A percentile compares a stretch with the other conserved stretches of the same genome.
Conservation (phyloP, 2,329 filamentous ascomycete genomes). For the Trichoderma simmonsii region DNA sequence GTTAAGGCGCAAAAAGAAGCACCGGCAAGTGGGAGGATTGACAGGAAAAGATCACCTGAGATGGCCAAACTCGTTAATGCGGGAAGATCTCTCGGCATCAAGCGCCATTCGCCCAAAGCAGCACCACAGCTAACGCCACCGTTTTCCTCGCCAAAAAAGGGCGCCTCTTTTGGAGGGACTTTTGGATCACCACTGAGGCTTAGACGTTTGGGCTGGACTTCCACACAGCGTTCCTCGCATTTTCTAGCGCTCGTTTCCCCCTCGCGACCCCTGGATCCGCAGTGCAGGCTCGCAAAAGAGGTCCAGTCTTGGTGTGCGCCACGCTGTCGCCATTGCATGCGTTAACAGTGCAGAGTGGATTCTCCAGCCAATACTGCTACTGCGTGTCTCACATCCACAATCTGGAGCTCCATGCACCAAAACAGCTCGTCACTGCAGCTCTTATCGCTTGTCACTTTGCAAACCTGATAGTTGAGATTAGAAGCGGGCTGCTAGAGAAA, state of each 20-base stretch:
- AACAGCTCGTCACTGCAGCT: background rate
- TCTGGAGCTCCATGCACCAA: background rate
- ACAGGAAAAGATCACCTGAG: slow-evolving; percentile 8
- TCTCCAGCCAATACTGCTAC: background rate
- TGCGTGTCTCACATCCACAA: background rate
- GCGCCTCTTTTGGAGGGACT: slow-evolving; percentile 6
- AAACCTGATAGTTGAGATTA: background rate
- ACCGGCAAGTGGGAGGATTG: background rate
- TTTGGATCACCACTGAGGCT: slow-evolving; percentile 19
- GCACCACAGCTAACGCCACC: slow-evolving; percentile 1
- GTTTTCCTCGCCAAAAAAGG: background rate
- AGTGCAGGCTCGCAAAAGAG: background rate
- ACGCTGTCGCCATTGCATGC: background rate
- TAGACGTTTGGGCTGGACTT: slow-evolving; percentile 14
- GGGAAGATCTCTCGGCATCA: slow-evolving; percentile 20
- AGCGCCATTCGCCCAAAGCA: slow-evolving; percentile 11
- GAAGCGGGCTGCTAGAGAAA: background rate
- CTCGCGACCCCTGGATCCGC: slow-evolving; percentile 1
- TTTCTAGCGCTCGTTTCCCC: background rate
- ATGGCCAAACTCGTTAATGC: slow-evolving; percentile 1
- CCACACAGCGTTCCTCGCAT: slow-evolving; percentile 12
- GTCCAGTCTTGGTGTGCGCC: background rate
- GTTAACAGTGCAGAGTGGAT: background rate
- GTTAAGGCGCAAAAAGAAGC: background rate
- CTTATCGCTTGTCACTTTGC: slow-evolving; percentile 13